These are phyloP conservation scores for Hortiboletus rubellus DNA, from an alignment of 1,284 basidiomycete species.

Conservation along the genomic window DNA sequence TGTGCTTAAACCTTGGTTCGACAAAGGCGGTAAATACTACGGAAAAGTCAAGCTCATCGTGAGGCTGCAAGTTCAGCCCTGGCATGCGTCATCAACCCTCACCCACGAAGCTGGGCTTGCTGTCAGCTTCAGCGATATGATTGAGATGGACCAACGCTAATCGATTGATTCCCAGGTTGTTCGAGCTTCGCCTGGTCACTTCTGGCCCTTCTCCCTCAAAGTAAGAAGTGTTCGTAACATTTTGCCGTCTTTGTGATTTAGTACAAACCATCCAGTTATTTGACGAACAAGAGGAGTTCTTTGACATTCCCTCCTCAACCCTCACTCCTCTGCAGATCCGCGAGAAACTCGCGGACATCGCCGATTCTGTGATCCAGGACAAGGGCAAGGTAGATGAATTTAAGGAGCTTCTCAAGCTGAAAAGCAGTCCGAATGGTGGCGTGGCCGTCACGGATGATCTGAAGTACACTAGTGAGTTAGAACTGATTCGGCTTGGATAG, in stretches of 20 bases:
- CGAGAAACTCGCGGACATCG: slow-evolving; percentile 68
- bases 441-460: slow-evolving; percentile 77
- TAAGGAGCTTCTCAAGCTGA: slow-evolving; percentile 64
- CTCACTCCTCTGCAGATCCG: slow-evolving; percentile 75
- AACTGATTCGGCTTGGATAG: background rate
- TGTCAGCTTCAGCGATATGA: slow-evolving; percentile 42
- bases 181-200: slow-evolving; percentile 68
- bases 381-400: slow-evolving; percentile 48
- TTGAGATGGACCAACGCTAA: background rate
- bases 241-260: background rate
- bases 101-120: slow-evolving; percentile 83
- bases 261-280: slow-evolving; percentile 57
- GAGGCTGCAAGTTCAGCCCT: slow-evolving; percentile 81
- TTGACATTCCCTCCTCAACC: slow-evolving; percentile 72
- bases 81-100: slow-evolving; percentile 76
- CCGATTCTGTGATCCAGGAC: slow-evolving; percentile 48
- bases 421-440: slow-evolving; percentile 71
- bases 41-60: slow-evolving; percentile 81
- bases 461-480: slow-evolving; percentile 73
- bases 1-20: slow-evolving; percentile 60
- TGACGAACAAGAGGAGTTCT: slow-evolving; percentile 74
- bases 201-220: slow-evolving; percentile 73
- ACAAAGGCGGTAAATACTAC: slow-evolving; percentile 65
- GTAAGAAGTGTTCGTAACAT: slow-evolving; percentile 42
- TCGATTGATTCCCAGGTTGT: slow-evolving; percentile 45